phyloP scores from a whole-genome alignment of 345 rosid species.

The Melastoma malabathricum region DNA sequence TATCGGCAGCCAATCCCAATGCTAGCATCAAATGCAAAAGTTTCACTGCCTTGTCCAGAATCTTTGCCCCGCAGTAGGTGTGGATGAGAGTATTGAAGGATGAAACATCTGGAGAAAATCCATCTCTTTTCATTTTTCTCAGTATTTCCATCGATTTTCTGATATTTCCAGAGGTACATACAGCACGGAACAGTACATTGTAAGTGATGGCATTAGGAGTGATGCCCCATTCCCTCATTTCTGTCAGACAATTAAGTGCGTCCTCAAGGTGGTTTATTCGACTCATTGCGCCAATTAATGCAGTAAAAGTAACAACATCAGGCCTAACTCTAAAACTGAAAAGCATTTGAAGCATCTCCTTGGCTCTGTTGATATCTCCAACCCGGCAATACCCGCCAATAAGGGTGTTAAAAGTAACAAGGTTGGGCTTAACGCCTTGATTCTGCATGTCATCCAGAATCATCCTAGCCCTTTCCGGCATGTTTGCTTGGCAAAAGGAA shows the following conservation, averaged over 20 bases:
- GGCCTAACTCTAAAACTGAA: constrained; percentile 48
- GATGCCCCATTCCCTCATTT: constrained; percentile 79
- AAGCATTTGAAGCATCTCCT: constrained; percentile 32
- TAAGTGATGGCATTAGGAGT: constrained; percentile 57
- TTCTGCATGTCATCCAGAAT: constrained; percentile 36
- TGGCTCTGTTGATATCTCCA: constrained; percentile 33
- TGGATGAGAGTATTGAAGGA: constrained; percentile 56
- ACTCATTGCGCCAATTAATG: constrained; percentile 69
- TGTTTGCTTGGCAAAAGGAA: constrained; percentile 59
- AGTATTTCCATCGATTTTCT: constrained; percentile 39
- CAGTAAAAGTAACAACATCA: constrained; percentile 65
- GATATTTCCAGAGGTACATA: constrained; percentile 41
- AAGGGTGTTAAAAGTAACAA: constrained; percentile 74
- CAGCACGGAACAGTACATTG: constrained; percentile 48
- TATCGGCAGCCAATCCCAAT: constrained; percentile 55
- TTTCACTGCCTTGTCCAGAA: constrained; percentile 44
- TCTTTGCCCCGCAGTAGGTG: constrained; percentile 44
- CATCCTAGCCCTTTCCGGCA: constrained; percentile 34
- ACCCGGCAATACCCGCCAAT: constrained; percentile 40
- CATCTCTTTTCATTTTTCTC: constrained; percentile 43
- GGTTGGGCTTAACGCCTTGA: constrained; percentile 49
- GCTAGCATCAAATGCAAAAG: constrained; percentile 35
- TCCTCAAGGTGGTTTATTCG: constrained; percentile 44
- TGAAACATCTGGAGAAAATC: constrained; percentile 45
- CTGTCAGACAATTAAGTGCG: constrained; percentile 69